Base-by-base conservation (phyloP, 73 alveolate species). In the Durusdinium trenchii region DNA sequence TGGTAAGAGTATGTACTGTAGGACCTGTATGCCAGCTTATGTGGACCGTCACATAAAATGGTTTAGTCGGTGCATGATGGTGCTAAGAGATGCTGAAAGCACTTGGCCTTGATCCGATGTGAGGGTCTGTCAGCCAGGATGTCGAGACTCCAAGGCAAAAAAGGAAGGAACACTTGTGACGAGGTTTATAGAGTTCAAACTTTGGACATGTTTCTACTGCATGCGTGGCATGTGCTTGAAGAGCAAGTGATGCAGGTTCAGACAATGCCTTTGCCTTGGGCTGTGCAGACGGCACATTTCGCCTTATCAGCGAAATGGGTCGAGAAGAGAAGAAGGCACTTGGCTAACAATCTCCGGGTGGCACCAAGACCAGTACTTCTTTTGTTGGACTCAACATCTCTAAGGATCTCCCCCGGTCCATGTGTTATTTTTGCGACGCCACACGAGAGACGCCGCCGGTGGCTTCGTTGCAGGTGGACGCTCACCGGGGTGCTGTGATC, bases 401-500 rank as follows among this genome's bases (percentile, higher is more conserved):
- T 1, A 60, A 60, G n/a, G 73, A 32, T 60, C 18, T 23, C 30
- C n/a, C 73, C 73, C 18, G 30, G 30, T 23, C 0, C n/a, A 60
- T 60, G 73, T 32, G 30, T 57, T 23, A 60, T 32, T 60, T 60
- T 23, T 60, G 73, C 18, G 30, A 23, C 0, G 73, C 30, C 73
- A 60, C 47, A 20, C 26, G 38, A 2, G 20, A 1, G 32, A 71
- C 45, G 23, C 43, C 30, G 85, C 26, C 18, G 28, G 40, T 18
- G 86, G 86, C 36, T 14, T 35, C 40, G 32, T 83, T 71, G 1
- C 60, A 94, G 99, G 99, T 95, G 35, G 94, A 91, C 32, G 99
- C 99, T 18, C 99, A 99, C 46, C 32, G 99, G 46, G 99, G 99
- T 3, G 99, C 99, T 46, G 99, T 99, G 64, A 99, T 99, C 40